Percentiles rank a stretch among this genome's conserved stretches.
Evolutionary conservation across 805 yeast genomes (phyloP).

Genomic region (Grigorovia humatica): DNA sequence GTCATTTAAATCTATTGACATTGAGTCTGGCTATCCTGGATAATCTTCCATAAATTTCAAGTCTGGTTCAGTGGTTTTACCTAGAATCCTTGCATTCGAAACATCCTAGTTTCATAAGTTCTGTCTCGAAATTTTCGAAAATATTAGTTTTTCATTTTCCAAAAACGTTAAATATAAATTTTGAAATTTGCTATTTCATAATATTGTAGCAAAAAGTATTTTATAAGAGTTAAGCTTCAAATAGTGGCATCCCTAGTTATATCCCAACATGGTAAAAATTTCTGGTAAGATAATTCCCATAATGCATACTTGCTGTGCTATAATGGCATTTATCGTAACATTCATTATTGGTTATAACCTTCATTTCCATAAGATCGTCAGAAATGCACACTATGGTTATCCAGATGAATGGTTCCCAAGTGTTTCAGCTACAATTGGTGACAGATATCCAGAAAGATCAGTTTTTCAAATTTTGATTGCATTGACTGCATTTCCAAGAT

Average conservation of each 20-base stretch:
- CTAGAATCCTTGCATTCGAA: no score
- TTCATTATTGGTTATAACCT: slow-evolving; percentile 61
- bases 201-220: not conserved
- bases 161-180: not conserved
- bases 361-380: slow-evolving; percentile 82
- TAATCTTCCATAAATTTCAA: not conserved
- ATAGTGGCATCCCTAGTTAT: not conserved
- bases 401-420: slow-evolving; percentile 99
- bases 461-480: slow-evolving; percentile 88
- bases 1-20: no score
- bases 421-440: slow-evolving; percentile 95
- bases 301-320: slow-evolving; percentile 65
- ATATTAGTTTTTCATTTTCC: not conserved
- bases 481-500: slow-evolving; percentile 86
- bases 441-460: slow-evolving; percentile 90
- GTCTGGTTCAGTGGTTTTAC: no score
- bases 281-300: slow-evolving; percentile 60
- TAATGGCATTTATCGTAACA: slow-evolving; percentile 66
- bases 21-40: no score
- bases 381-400: slow-evolving; percentile 76
- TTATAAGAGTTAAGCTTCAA: not conserved
- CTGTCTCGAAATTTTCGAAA: not conserved
- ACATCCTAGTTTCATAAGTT: not conserved
- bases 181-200: no score
- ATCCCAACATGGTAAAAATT: slow-evolving; percentile 27